Evolutionary conservation across 1,139 yeast genomes (phyloP).

Genomic region (Scheffersomyces parashehatae): DNA sequence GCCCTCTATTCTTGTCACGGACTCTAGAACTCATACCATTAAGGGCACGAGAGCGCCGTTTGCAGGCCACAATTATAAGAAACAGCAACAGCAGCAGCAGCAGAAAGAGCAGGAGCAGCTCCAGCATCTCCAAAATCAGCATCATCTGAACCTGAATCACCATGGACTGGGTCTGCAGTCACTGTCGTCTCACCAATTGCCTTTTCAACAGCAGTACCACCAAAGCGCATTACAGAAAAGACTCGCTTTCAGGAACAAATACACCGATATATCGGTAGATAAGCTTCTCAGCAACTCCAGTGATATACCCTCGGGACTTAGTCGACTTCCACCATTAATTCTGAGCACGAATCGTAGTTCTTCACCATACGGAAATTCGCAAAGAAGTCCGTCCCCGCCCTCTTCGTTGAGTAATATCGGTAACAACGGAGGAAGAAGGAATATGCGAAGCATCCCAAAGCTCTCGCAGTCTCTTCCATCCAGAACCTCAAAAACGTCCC

Average conservation of each 20-base stretch:
- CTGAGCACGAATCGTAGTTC: conserved; percentile 14
- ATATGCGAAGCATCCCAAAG: conserved; percentile 51
- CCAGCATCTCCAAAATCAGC: conserved; percentile 9
- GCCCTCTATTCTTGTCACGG: conserved; percentile 92
- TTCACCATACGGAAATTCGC: conserved; percentile 8
- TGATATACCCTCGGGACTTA: conserved; percentile 82
- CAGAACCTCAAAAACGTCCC: conserved; percentile 85
- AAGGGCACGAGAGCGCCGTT: conserved; percentile 79
- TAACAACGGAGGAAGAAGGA: conserved; percentile 16
- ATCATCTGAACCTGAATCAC: conserved; percentile 14
- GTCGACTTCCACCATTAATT: conserved; percentile 43
- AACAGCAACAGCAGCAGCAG: conserved; percentile 35
- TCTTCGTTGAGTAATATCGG: conserved; percentile 4
- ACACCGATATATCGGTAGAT: conserved; percentile 72
- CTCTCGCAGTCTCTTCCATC: conserved; percentile 71
- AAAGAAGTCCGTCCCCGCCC: conserved; percentile 11
- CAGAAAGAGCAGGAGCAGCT: conserved; percentile 11
- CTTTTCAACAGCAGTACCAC: conserved; percentile 16
- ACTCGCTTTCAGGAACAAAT: conserved; percentile 41
- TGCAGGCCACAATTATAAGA: conserved; percentile 59
- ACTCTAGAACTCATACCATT: conserved; percentile 62
- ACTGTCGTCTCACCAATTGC: conserved; percentile 5
- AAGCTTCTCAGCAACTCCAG: conserved; percentile 71
- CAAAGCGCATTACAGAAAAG: conserved; percentile 27
- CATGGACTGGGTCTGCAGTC: conserved; percentile 8